Evolutionary conservation across 495 filamentous ascomycete species (phyloP).

Genomic region (Annulohypoxylon stygium): DNA sequence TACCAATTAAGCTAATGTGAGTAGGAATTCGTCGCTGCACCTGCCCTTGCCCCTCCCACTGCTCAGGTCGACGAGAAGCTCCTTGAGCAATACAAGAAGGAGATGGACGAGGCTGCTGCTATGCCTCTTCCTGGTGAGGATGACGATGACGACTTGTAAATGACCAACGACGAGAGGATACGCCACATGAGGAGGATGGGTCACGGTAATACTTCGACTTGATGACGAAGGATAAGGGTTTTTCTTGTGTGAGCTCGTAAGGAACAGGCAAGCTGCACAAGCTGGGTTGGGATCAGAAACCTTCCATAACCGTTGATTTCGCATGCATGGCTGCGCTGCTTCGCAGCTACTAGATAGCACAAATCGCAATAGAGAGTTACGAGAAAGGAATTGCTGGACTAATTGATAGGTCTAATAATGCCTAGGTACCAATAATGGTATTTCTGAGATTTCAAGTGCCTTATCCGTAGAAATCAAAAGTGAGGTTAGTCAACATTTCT

Average conservation of each 20-base stretch:
- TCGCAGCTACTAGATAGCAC: conserved; percentile 53
- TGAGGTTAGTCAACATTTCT: background rate
- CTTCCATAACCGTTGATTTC: conserved; percentile 43
- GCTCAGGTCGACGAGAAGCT: conserved; percentile 86
- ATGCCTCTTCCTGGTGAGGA: conserved; percentile 97
- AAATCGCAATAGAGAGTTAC: conserved; percentile 50
- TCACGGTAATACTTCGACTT: conserved; percentile 44
- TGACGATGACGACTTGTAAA: conserved; percentile 75
- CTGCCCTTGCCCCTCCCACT: conserved; percentile 93
- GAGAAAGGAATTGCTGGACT: conserved; percentile 38
- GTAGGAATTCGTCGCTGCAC: conserved; percentile 96
- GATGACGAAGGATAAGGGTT: conserved; percentile 42
- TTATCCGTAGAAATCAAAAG: background rate
- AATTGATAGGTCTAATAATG: conserved; percentile 14
- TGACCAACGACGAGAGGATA: conserved; percentile 31
- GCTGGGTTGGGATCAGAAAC: conserved; percentile 39
- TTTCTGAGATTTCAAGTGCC: background rate
- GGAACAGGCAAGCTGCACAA: conserved; percentile 28
- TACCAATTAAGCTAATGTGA: conserved; percentile 30
- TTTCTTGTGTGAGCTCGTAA: conserved; percentile 31
- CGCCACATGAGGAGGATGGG: conserved; percentile 29
- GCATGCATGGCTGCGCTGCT: conserved; percentile 46
- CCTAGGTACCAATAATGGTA: conserved; percentile 3
- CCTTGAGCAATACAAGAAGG: conserved; percentile 82
- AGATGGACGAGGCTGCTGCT: conserved; percentile 85